Conservation (phyloP, 805 yeast species). For the Candida insectalens region DNA sequence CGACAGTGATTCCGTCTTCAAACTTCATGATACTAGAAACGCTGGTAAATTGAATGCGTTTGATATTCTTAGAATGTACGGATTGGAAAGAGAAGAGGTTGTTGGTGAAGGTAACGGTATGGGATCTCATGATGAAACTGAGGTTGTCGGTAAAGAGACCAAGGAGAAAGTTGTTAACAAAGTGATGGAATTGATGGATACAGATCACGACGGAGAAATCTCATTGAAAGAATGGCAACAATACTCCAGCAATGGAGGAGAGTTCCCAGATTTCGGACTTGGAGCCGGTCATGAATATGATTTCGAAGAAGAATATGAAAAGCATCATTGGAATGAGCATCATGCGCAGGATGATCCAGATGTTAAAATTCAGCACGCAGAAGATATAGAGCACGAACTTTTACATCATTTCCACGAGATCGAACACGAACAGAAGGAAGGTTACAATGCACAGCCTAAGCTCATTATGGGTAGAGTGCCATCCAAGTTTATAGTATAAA, state of each 20-base stretch:
- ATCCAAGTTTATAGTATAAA: constrained; percentile 1
- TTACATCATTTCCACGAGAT: constrained; percentile 81
- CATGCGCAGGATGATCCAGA: constrained; percentile 77
- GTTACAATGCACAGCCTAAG: constrained; percentile 7
- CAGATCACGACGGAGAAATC: constrained; percentile 54
- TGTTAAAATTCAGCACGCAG: constrained; percentile 70
- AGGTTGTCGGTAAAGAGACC: constrained; percentile 44
- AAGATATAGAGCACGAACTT: constrained; percentile 81
- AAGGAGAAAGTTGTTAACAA: constrained; percentile 44
- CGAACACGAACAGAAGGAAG: constrained; percentile 27
- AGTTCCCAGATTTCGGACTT: constrained; percentile 83
- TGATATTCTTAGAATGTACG: constrained; percentile 77
- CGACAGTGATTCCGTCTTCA: constrained; percentile 70
- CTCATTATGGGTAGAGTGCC: constrained; percentile 8
- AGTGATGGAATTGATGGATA: constrained; percentile 54
- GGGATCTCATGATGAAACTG: constrained; percentile 67
- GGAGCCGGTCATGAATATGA: constrained; percentile 87
- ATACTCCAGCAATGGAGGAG: constrained; percentile 52
- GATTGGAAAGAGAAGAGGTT: constrained; percentile 58
- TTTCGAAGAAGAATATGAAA: constrained; percentile 87
- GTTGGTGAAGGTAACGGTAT: constrained; percentile 88
- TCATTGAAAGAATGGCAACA: constrained; percentile 60
- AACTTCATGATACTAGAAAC: constrained; percentile 61
- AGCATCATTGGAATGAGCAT: constrained; percentile 86
- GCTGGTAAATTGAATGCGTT: constrained; percentile 43